Base-by-base conservation (phyloP, 2,329 filamentous ascomycete genomes). In the Aspergillus quadrilineatus region DNA sequence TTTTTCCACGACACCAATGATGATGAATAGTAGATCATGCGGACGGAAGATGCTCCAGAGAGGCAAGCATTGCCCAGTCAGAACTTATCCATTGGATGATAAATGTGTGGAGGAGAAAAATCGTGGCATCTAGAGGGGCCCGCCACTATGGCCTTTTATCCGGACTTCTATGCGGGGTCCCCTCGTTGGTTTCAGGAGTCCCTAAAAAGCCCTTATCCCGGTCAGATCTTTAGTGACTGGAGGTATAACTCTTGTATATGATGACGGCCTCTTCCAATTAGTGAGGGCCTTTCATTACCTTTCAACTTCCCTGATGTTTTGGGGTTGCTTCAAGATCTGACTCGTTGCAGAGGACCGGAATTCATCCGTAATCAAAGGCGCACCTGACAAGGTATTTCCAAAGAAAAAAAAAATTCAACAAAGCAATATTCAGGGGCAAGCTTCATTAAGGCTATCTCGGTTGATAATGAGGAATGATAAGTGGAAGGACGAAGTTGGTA, bases 121-220 rank as follows among this genome's bases (percentile, higher is more conserved):
- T 57, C 39, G 49, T 54, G 30, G 55, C 37, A 56, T 53, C 43
- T 37, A 45, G 46, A 49, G 26, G 26, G 50, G 29, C 55, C 55
- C 55, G 49, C 55, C 49, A 49, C 50, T 45, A 42, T 29, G 30
- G 39, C 50, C 39, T 57, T 52, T 61, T 59, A 59, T 59, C 57
- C 57, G 57, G 53, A 34, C 57, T 26, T 43, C 36, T 22, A 49
- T 50, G 56, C 51, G 56, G 47, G 56, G 53, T 52, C 29, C 22
- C 36, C 43, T 46, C 36, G 30, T 32, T 32, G 30, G 34, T 36
- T n/a, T n/a, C 29, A 42, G 42, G n/a, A 41, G 14, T 15, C 53
- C 53, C 22, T 45, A 30, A 52, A 45, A 45, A 41, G 50, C 50
- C 34, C 6, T 41, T 17, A 53, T 47, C 15, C 44, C 30, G 14